These are phyloP conservation scores for Aquilaria agallochum DNA, from an alignment of 441 rosid genomes.

Conservation along the genomic window DNA sequence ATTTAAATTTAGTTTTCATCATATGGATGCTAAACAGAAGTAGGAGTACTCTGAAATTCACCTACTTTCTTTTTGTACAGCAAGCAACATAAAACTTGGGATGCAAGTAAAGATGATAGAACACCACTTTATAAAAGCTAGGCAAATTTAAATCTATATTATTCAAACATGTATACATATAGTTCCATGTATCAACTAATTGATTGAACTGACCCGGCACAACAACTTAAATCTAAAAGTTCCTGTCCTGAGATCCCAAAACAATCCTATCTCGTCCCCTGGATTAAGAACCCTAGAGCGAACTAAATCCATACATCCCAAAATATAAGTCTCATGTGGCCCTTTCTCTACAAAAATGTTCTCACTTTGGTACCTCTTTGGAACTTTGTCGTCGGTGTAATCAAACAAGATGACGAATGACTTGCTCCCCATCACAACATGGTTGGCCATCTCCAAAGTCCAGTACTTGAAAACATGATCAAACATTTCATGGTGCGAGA, in stretches of 20 bases:
- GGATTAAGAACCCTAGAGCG: conserved; percentile 9
- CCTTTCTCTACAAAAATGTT: conserved; percentile 21
- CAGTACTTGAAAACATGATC: conserved; percentile 28
- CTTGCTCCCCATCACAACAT: conserved; percentile 16
- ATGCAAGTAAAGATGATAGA: not conserved
- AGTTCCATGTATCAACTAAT: not conserved
- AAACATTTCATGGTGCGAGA: conserved; percentile 19
- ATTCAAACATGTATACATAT: not conserved
- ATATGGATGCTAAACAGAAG: no score
- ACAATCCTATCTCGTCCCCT: conserved; percentile 29
- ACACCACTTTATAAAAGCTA: no score
- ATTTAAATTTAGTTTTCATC: no score
- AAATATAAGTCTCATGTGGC: conserved; percentile 3
- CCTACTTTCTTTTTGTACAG: not conserved
- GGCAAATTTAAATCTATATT: no score
- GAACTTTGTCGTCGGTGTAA: conserved; percentile 25
- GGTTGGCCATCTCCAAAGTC: conserved; percentile 21
- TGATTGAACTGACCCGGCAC: conserved; percentile 11
- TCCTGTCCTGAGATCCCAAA: conserved; percentile 23
- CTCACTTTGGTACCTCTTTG: conserved; percentile 21
- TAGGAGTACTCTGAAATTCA: not conserved
- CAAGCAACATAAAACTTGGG: not conserved
- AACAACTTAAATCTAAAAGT: conserved; percentile 26
- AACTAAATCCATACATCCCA: conserved; percentile 27
- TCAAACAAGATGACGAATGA: conserved; percentile 19